Conservation (phyloP, 2,329 filamentous ascomycete genomes). For the Didymosphaeria variabile region DNA sequence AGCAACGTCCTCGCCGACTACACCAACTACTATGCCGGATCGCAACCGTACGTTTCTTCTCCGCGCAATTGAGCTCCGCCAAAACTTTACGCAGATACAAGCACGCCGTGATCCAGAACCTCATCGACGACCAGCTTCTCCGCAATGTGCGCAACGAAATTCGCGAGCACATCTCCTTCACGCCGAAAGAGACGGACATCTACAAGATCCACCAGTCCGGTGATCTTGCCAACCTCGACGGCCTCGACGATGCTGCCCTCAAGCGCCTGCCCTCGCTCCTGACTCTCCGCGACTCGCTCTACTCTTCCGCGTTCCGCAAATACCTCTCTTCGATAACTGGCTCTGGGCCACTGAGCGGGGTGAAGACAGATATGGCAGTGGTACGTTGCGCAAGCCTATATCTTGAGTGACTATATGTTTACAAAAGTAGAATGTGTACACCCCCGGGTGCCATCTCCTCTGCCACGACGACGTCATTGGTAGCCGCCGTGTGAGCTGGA, state of each 20-base stretch:
- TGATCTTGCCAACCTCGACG: conserved; percentile 95
- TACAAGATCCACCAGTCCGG: conserved; percentile 99
- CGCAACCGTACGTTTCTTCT: conserved; percentile 47
- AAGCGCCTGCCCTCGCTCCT: conserved; percentile 89
- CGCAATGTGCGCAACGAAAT: conserved; percentile 90
- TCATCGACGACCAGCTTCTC: conserved; percentile 83
- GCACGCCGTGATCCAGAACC: conserved; percentile 84
- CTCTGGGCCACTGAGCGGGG: conserved; percentile 85
- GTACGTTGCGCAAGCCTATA: conserved; percentile 27
- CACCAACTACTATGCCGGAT: conserved; percentile 48
- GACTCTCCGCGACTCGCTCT: conserved; percentile 89
- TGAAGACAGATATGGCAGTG: conserved; percentile 99
- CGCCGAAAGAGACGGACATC: conserved; percentile 98
- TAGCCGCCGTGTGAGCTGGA: conserved; percentile 95
- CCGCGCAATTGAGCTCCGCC: neutral
- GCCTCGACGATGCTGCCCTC: conserved; percentile 85
- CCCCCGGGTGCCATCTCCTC: conserved; percentile 90
- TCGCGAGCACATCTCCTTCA: conserved; percentile 89
- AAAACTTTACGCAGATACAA: conserved; percentile 69
- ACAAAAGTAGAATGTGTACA: conserved; percentile 78
- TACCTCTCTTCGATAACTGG: conserved; percentile 88
- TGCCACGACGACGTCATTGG: conserved; percentile 99
- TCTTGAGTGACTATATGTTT: conserved; percentile 18
- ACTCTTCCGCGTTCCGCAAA: conserved; percentile 87
- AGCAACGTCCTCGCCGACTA: conserved; percentile 45